These are phyloP conservation scores for Vaccinium macrocarpon DNA, from an alignment of 148 eudicot genomes.

Conservation along the genomic window DNA sequence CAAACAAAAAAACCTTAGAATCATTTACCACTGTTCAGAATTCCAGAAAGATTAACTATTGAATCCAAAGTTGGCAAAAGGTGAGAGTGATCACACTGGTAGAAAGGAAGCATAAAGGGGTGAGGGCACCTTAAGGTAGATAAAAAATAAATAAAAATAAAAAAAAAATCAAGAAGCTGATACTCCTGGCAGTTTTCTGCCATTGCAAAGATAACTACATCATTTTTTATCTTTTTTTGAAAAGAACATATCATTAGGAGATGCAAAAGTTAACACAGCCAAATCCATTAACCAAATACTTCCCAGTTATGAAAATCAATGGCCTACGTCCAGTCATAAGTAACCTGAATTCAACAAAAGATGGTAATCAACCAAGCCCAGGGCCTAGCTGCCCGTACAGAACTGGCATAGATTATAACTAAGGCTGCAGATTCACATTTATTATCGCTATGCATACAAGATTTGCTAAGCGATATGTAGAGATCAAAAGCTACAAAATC, in stretches of 20 bases:
- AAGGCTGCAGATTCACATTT: constrained; percentile 1
- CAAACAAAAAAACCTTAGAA: neutral
- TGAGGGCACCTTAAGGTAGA: neutral
- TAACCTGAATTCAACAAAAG: neutral
- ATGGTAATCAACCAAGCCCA: neutral
- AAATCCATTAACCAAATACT: neutral
- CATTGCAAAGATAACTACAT: neutral
- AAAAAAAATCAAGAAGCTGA: neutral
- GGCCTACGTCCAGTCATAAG: neutral
- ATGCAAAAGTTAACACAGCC: neutral
- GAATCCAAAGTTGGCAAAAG: neutral
- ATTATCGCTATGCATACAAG: neutral
- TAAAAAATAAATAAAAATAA: no score
- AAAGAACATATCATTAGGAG: neutral
- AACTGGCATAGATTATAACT: neutral
- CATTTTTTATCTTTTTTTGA: no score
- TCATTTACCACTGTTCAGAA: neutral
- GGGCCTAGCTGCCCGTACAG: neutral
- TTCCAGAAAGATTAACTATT: neutral
- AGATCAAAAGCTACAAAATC: constrained; percentile 1
- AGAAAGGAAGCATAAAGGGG: neutral
- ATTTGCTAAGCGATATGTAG: neutral
- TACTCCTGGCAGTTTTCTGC: neutral
- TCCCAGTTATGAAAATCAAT: constrained; percentile 9
- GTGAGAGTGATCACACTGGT: neutral